Evolutionary conservation across 2,329 filamentous ascomycete genomes (phyloP).

Genomic region (Monosporascus ibericus): DNA sequence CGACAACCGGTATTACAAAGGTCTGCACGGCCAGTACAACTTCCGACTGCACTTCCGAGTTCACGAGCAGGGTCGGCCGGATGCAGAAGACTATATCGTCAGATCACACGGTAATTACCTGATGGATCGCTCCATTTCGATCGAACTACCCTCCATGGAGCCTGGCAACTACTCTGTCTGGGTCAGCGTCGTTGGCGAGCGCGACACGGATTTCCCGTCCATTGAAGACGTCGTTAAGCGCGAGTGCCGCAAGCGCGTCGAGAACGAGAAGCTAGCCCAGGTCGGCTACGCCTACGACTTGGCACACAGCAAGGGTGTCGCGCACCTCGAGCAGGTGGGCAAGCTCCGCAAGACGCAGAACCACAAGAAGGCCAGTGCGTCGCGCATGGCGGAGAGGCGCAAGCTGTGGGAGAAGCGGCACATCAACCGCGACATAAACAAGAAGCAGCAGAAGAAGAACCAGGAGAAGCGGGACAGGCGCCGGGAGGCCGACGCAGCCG

Average conservation of each 20-base stretch:
- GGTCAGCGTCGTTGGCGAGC: conserved; percentile 47
- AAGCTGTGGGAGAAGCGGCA: conserved; percentile 45
- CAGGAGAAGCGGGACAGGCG: conserved; percentile 29
- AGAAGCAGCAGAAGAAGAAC: conserved; percentile 34
- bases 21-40: conserved; percentile 52
- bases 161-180: conserved; percentile 53
- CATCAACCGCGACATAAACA: conserved; percentile 28
- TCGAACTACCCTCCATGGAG: conserved; percentile 50
- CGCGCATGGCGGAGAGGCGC: conserved; percentile 37
- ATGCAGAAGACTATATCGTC: conserved; percentile 54
- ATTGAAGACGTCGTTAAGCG: conserved; percentile 52
- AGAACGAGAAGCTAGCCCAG: conserved; percentile 54
- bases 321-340: conserved; percentile 43
- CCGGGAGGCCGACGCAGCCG: conserved; percentile 28
- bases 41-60: conserved; percentile 46
- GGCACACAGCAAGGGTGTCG: conserved; percentile 52
- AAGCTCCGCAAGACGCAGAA: conserved; percentile 44
- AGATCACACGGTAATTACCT: conserved; percentile 53
- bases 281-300: conserved; percentile 55
- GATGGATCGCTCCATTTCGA: conserved; percentile 52
- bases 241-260: conserved; percentile 39
- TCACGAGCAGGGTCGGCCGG: conserved; percentile 42
- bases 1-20: conserved; percentile 56
- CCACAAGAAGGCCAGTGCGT: conserved; percentile 42
- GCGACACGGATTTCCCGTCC: conserved; percentile 35